Evolutionary conservation across 176 grass and related monocot genomes (phyloP).

Genomic region (Musa beccarii): DNA sequence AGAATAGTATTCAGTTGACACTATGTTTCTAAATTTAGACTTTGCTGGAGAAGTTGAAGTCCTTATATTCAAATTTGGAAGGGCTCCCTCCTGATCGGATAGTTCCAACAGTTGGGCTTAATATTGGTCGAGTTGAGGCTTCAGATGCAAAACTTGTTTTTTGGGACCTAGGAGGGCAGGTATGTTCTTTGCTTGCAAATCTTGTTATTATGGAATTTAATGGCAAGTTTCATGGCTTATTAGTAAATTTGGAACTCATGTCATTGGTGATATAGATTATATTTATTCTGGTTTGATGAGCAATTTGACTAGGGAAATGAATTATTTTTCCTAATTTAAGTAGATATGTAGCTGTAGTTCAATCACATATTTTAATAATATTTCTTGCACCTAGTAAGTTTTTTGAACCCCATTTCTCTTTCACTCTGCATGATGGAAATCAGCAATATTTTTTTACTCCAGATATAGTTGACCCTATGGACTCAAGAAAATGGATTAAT

Average conservation of each 20-base stretch:
- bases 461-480: too few species aligned
- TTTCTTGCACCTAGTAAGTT: too few species aligned
- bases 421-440: too few species aligned
- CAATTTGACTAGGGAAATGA: too few species aligned
- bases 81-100: slow-evolving; percentile 76
- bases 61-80: slow-evolving; percentile 56
- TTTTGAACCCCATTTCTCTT: too few species aligned
- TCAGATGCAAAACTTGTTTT: slow-evolving; percentile 55
- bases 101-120: slow-evolving; percentile 93
- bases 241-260: neutral
- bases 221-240: neutral
- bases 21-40: slow-evolving; percentile 35
- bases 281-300: too few species aligned
- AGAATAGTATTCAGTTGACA: neutral
- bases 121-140: slow-evolving; percentile 90
- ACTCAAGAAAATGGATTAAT: too few species aligned
- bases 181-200: slow-evolving; percentile 17
- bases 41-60: slow-evolving; percentile 96
- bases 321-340: too few species aligned
- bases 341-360: too few species aligned
- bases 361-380: too few species aligned
- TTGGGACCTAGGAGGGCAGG: slow-evolving; percentile 99
- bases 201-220: neutral
- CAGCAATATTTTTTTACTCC: too few species aligned
- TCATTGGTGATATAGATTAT: too few species aligned